These are phyloP conservation scores for Corinectria fuckeliana DNA, from an alignment of 2,329 filamentous ascomycete species.

Conservation along the genomic window DNA sequence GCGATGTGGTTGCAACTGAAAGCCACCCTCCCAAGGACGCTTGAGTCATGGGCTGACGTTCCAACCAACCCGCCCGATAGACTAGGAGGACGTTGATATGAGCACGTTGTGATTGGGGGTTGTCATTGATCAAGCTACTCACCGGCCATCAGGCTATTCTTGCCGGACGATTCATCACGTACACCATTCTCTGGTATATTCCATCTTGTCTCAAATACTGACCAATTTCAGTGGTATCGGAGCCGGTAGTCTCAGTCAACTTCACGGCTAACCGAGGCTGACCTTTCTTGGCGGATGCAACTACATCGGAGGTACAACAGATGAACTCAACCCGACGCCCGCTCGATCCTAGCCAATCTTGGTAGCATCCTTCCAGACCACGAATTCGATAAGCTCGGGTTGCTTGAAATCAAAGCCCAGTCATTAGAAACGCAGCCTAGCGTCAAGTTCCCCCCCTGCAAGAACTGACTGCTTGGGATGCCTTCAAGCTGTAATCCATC, in stretches of 20 bases:
- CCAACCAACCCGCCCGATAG: not conserved
- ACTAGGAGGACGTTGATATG: not conserved
- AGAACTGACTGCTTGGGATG: slow-evolving; percentile 66
- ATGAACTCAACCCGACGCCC: slow-evolving; percentile 65
- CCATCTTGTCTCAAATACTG: not conserved
- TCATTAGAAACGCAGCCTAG: slow-evolving; percentile 73
- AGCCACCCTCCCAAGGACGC: not conserved
- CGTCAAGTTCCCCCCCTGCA: slow-evolving; percentile 71
- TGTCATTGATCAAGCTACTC: slow-evolving; percentile 70
- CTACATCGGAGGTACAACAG: slow-evolving; percentile 63
- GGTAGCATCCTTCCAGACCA: slow-evolving; percentile 67
- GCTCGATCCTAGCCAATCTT: slow-evolving; percentile 66
- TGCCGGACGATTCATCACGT: slow-evolving; percentile 74
- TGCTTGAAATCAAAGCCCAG: slow-evolving; percentile 83
- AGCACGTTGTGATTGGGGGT: not conserved
- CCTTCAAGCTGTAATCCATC: slow-evolving; percentile 73
- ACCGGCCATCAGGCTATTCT: slow-evolving; percentile 67
- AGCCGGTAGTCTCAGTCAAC: slow-evolving; percentile 64
- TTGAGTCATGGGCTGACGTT: not conserved
- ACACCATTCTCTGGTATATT: slow-evolving; percentile 17
- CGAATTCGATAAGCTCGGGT: slow-evolving; percentile 75
- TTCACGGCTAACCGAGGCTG: not conserved
- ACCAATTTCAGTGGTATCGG: slow-evolving; percentile 60
- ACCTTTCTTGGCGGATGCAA: slow-evolving; percentile 59
- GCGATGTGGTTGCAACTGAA: not conserved